Conservation (phyloP, 1,139 yeast genomes). For the Saccharomyces hybrid region DNA sequence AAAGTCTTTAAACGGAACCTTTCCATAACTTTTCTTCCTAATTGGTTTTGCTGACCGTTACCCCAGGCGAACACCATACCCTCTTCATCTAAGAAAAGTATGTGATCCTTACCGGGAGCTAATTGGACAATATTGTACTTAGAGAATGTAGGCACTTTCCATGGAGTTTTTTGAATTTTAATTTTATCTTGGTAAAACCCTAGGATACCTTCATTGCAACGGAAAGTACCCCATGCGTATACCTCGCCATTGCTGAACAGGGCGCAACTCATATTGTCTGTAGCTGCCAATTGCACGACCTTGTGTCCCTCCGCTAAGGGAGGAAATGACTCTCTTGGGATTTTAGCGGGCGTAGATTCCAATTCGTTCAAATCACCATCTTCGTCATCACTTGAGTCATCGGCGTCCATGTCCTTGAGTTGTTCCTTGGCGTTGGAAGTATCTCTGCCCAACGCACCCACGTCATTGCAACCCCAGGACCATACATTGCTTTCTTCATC, state of each 20-base stretch:
- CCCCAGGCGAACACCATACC: conserved; percentile 98
- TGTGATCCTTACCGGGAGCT: conserved; percentile 90
- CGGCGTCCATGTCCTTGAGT: conserved; percentile 58
- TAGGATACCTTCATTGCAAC: conserved; percentile 84
- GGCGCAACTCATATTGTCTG: conserved; percentile 84
- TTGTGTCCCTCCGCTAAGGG: conserved; percentile 35
- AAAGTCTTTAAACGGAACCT: conserved; percentile 64
- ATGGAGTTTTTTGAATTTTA: conserved; percentile 59
- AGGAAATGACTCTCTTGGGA: conserved; percentile 53
- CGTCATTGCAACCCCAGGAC: conserved; percentile 98
- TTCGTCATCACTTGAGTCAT: conserved; percentile 49
- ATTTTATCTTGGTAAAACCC: conserved; percentile 65
- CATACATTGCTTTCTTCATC: conserved; percentile 69
- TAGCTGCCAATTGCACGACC: conserved; percentile 81
- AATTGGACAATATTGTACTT: conserved; percentile 71
- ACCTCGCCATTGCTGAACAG: conserved; percentile 77
- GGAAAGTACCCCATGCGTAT: conserved; percentile 97
- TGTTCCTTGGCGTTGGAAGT: conserved; percentile 52
- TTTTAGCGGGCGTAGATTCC: conserved; percentile 81
- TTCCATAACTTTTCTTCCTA: conserved; percentile 77
- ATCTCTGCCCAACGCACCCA: conserved; percentile 87
- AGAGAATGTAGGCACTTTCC: conserved; percentile 41
- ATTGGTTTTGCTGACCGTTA: conserved; percentile 85
- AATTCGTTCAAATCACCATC: conserved; percentile 79
- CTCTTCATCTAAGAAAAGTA: conserved; percentile 70